Conservation (phyloP, 306 rosid genomes). For the Gynostemma pentaphyllum region DNA sequence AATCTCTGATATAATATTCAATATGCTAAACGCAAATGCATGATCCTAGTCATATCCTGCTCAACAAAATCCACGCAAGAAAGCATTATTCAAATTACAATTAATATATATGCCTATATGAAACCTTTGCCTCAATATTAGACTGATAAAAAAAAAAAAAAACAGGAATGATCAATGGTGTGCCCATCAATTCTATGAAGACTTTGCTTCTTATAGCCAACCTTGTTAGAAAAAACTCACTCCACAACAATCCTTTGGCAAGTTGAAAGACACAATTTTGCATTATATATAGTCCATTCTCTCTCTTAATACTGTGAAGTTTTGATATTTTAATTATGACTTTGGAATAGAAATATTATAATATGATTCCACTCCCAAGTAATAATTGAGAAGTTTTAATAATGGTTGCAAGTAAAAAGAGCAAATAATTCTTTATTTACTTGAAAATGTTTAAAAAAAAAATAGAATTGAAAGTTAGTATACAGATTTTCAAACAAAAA, state of each 20-base stretch:
- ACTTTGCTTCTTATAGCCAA: background rate
- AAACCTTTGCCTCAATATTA: constrained; percentile 3
- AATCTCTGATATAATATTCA: background rate
- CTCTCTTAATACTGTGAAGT: no score
- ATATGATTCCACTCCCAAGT: no score
- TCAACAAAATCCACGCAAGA: constrained; percentile 3
- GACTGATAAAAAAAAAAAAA: background rate
- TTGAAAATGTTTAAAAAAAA: background rate
- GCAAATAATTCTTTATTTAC: background rate
- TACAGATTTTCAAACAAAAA: background rate
- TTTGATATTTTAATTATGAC: no score
- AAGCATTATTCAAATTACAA: background rate
- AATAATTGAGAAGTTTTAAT: background rate
- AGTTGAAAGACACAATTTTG: background rate
- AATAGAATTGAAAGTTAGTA: background rate
- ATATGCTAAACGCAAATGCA: background rate
- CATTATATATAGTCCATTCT: background rate
- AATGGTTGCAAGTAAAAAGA: background rate
- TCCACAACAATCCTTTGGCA: background rate
- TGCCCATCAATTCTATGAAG: background rate
- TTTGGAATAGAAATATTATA: no score
- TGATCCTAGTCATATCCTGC: no score
- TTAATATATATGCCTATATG: background rate
- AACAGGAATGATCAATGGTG: background rate
- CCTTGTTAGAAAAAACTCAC: background rate